Conservation (phyloP, 2,329 filamentous ascomycete species). For the Fusarium coicis region DNA sequence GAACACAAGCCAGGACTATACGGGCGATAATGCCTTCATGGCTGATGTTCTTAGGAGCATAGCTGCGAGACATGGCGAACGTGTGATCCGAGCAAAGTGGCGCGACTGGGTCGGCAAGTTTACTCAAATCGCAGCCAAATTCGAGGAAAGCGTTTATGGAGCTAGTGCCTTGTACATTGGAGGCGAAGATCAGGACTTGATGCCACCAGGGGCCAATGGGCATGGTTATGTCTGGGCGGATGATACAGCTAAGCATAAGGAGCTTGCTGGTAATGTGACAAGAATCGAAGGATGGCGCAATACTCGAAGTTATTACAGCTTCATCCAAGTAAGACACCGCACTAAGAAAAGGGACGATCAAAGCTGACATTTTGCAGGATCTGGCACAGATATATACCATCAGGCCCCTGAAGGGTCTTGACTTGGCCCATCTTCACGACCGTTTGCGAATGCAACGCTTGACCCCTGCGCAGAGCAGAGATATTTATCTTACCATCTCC, state of each 20-base stretch:
- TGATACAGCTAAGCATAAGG: slow-evolving; percentile 80
- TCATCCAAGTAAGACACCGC: slow-evolving; percentile 75
- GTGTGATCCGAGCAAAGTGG: slow-evolving; percentile 91
- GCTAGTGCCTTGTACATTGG: slow-evolving; percentile 90
- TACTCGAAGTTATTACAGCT: slow-evolving; percentile 94
- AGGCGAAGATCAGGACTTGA: slow-evolving; percentile 73
- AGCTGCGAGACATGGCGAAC: slow-evolving; percentile 85
- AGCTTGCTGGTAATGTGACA: slow-evolving; percentile 90
- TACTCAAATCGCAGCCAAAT: slow-evolving; percentile 89
- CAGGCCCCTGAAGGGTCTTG: slow-evolving; percentile 79
- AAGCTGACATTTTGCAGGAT: slow-evolving; percentile 59
- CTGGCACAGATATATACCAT: slow-evolving; percentile 72
- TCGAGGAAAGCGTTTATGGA: slow-evolving; percentile 95
- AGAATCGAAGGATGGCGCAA: slow-evolving; percentile 97
- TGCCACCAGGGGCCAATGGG: slow-evolving; percentile 71
- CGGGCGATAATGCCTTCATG: slow-evolving; percentile 91
- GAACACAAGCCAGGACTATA: slow-evolving; percentile 70
- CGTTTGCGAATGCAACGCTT: slow-evolving; percentile 86
- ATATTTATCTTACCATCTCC: slow-evolving; percentile 85
- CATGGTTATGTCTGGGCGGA: slow-evolving; percentile 97
- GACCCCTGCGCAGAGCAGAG: slow-evolving; percentile 77
- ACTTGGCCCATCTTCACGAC: slow-evolving; percentile 93
- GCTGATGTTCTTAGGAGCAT: slow-evolving; percentile 85
- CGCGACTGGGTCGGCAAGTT: slow-evolving; percentile 95
- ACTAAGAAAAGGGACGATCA: neutral